A percentile compares a stretch with the other conserved stretches of the same genome.
Evolutionary conservation across 805 yeast genomes (phyloP).

Genomic region (Metschnikowia santaceciliae): DNA sequence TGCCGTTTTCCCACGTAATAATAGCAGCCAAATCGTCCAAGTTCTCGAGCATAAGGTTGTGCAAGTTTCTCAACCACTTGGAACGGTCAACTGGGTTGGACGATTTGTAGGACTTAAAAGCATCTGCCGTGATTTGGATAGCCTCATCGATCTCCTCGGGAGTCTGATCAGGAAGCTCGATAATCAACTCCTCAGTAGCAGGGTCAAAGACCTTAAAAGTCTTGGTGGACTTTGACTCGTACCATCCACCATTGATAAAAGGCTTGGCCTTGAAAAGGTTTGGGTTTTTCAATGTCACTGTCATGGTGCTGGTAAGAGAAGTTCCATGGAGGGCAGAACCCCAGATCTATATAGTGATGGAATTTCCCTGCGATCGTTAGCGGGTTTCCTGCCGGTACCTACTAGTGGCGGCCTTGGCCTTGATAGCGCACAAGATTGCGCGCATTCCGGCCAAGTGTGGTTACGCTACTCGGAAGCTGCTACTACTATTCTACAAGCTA

Average conservation of each 20-base stretch:
- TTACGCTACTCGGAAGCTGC: no score
- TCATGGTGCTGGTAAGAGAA: slow-evolving; percentile 8
- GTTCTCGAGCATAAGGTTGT: slow-evolving; percentile 50
- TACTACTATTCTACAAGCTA: no score
- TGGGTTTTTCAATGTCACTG: slow-evolving; percentile 29
- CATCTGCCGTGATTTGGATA: slow-evolving; percentile 44
- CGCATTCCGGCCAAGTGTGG: background rate
- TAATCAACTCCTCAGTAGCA: slow-evolving; percentile 35
- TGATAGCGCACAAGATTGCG: slow-evolving; percentile 5
- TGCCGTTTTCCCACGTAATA: slow-evolving; percentile 60
- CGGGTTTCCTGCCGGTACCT: slow-evolving; percentile 1
- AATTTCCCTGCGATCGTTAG: background rate
- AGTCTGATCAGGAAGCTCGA: slow-evolving; percentile 43
- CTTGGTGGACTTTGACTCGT: slow-evolving; percentile 32
- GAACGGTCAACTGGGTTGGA: slow-evolving; percentile 51
- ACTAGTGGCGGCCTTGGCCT: background rate
- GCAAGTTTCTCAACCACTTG: slow-evolving; percentile 46
- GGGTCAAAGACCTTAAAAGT: slow-evolving; percentile 39
- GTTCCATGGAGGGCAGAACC: background rate
- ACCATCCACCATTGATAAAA: slow-evolving; percentile 39
- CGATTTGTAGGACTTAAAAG: slow-evolving; percentile 44
- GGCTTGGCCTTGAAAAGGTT: slow-evolving; percentile 31
- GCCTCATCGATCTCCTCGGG: slow-evolving; percentile 42
- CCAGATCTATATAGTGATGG: background rate
- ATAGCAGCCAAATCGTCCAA: slow-evolving; percentile 54